These are phyloP conservation scores for Vitis hybrid DNA, from an alignment of 177 flowering plant genomes.

Conservation along the genomic window DNA sequence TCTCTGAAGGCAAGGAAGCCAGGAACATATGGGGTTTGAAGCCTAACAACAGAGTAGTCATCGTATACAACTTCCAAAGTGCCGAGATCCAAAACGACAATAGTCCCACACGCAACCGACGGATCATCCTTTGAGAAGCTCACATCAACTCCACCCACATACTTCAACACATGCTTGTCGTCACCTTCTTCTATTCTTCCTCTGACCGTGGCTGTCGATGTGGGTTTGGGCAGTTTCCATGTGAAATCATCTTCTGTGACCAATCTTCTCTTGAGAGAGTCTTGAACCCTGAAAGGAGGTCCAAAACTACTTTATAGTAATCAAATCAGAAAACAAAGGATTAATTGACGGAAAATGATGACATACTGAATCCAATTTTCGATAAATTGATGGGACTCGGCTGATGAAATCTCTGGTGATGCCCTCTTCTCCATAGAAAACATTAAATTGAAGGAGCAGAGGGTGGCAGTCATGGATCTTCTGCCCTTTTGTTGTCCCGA, in stretches of 20 bases:
- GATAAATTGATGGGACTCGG: too few species aligned
- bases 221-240: constrained; percentile 44
- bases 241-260: constrained; percentile 58
- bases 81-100: constrained; percentile 63
- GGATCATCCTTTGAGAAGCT: constrained; percentile 77
- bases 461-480: too few species aligned
- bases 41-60: constrained; percentile 49
- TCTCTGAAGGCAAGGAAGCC: constrained; percentile 95
- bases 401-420: too few species aligned
- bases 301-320: too few species aligned
- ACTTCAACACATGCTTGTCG: constrained; percentile 30
- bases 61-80: constrained; percentile 54
- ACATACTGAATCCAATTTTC: too few species aligned
- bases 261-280: constrained; percentile 44
- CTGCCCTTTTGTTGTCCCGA: too few species aligned
- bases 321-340: too few species aligned
- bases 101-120: constrained; percentile 64
- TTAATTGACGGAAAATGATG: too few species aligned
- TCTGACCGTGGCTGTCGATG: background rate
- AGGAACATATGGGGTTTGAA: constrained; percentile 70
- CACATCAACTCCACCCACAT: constrained; percentile 88
- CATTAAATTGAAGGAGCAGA: too few species aligned
- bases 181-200: constrained; percentile 4
- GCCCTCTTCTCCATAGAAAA: too few species aligned
- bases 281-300: constrained; percentile 44